Percentiles rank a stretch among this genome's conserved stretches.
These are phyloP conservation scores for Eremochloa ophiuroides DNA, from an alignment of 176 grass and related monocot species.

Conservation along the genomic window DNA sequence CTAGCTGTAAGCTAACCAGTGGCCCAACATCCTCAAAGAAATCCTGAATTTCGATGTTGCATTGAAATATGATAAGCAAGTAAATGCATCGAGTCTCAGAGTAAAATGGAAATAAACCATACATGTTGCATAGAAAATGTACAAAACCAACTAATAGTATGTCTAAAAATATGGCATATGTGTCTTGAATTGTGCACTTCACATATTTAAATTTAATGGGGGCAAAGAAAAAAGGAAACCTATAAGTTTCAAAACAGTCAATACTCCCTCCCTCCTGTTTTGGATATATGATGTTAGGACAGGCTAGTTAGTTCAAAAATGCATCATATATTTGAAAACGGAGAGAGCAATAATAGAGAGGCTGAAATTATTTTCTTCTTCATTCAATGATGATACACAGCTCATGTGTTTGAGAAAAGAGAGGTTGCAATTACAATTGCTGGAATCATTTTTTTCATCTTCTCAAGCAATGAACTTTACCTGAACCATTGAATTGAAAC, in stretches of 20 bases:
- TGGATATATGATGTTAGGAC: background rate
- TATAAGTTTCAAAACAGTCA: background rate
- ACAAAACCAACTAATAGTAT: background rate
- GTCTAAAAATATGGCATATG: background rate
- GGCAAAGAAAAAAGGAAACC: background rate
- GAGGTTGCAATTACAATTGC: background rate
- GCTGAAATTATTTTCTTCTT: background rate
- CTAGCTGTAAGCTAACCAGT: constrained; percentile 74
- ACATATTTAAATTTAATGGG: background rate
- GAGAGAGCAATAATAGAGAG: background rate
- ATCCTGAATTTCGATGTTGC: constrained; percentile 52
- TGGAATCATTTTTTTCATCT: constrained; percentile 16
- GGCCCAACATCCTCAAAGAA: constrained; percentile 96
- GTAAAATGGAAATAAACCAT: background rate
- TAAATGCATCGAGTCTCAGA: constrained; percentile 3
- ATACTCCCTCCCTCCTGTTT: background rate
- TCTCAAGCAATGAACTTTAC: constrained; percentile 35
- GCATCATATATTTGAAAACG: background rate
- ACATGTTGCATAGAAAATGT: background rate
- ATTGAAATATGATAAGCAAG: background rate
- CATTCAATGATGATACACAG: background rate
- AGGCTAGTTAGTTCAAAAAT: background rate
- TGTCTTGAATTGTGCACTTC: background rate
- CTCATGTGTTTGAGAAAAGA: background rate
- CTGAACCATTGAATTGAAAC: constrained; percentile 96